These are phyloP conservation scores for Alternaria arbusti DNA, from an alignment of 2,329 filamentous ascomycete genomes.

Conservation along the genomic window DNA sequence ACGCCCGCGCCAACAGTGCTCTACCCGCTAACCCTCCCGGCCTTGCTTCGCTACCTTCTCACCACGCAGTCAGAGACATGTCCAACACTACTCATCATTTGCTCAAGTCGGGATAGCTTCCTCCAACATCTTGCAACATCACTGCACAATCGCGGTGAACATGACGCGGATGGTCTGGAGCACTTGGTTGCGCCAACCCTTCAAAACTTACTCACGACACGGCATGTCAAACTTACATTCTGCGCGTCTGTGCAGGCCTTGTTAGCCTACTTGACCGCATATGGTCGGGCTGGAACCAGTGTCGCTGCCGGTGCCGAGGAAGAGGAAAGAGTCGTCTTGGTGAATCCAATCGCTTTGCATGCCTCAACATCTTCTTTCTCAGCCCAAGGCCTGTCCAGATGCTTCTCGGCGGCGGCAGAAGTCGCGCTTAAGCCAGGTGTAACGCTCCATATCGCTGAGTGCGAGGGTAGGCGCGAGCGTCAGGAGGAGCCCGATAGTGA, in stretches of 20 bases:
- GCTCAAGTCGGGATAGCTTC: slow-evolving; percentile 70
- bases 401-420: slow-evolving; percentile 69
- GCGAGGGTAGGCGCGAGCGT: slow-evolving; percentile 17
- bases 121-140: slow-evolving; percentile 63
- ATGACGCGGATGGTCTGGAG: slow-evolving; percentile 17
- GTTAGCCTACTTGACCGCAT: slow-evolving; percentile 73
- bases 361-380: slow-evolving; percentile 75
- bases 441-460: slow-evolving; percentile 54
- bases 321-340: slow-evolving; percentile 61
- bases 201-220: slow-evolving; percentile 70
- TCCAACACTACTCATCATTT: slow-evolving; percentile 74
- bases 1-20: slow-evolving; percentile 46
- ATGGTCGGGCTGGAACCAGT: slow-evolving; percentile 16
- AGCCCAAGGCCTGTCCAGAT: slow-evolving; percentile 71
- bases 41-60: slow-evolving; percentile 70
- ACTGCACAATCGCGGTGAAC: slow-evolving; percentile 39
- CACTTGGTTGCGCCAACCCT: slow-evolving; percentile 69
- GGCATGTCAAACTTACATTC: slow-evolving; percentile 74
- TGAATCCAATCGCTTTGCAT: slow-evolving; percentile 71
- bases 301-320: slow-evolving; percentile 10
- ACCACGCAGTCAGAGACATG: slow-evolving; percentile 54
- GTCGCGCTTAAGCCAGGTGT: slow-evolving; percentile 53
- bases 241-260: slow-evolving; percentile 77
- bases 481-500: slow-evolving; percentile 64
- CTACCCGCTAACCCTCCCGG: slow-evolving; percentile 47